phyloP scores from a whole-genome alignment of 495 filamentous ascomycete species.

The Tuber melanosporum region DNA sequence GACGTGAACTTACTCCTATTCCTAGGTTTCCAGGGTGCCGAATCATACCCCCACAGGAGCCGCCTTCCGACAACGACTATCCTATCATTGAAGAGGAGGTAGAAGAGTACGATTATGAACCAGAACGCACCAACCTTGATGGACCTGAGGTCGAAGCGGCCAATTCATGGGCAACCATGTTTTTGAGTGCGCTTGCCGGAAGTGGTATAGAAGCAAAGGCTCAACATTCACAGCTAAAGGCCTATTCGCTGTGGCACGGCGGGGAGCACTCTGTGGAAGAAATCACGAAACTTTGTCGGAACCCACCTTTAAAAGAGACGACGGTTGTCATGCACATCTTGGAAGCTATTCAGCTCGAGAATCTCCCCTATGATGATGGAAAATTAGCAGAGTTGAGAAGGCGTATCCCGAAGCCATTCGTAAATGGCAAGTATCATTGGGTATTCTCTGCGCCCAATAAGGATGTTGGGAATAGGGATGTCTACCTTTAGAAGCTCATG shows the following conservation, averaged over 20 bases:
- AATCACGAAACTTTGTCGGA: constrained; percentile 50
- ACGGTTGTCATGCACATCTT: constrained; percentile 26
- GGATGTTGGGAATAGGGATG: not conserved
- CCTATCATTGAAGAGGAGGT: not conserved
- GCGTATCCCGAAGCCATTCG: constrained; percentile 5
- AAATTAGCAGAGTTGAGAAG: constrained; percentile 2
- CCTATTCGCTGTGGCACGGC: constrained; percentile 59
- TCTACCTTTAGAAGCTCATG: not conserved
- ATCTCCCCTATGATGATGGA: constrained; percentile 17
- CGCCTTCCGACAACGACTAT: not conserved
- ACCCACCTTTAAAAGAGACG: constrained; percentile 50
- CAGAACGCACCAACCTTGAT: constrained; percentile 1
- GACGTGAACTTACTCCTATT: constrained; percentile 56
- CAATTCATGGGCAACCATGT: constrained; percentile 5
- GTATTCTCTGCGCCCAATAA: not conserved
- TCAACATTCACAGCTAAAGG: constrained; percentile 47
- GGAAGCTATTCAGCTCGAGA: constrained; percentile 18
- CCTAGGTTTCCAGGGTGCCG: constrained; percentile 58
- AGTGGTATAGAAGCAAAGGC: not conserved
- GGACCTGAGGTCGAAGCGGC: constrained; percentile 4
- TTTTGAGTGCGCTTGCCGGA: not conserved
- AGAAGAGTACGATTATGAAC: not conserved
- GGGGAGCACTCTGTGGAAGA: constrained; percentile 44
- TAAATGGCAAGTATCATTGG: constrained; percentile 2
- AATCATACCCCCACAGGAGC: constrained; percentile 3